phyloP scores from a whole-genome alignment of 108 stramenopile genomes.

The Nitzschia sp. region DNA sequence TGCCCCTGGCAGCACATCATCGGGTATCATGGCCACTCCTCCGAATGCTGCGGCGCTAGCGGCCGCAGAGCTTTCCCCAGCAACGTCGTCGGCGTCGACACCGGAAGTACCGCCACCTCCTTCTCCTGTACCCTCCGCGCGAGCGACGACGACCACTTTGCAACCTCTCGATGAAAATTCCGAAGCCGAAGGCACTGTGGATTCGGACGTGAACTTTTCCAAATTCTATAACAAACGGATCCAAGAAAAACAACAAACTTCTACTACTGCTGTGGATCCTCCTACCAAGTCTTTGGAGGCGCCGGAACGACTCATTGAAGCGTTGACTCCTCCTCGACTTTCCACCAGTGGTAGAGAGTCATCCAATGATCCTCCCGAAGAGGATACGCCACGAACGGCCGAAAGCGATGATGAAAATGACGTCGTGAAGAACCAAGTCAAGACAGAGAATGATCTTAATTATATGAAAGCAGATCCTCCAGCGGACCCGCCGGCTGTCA shows the following conservation, averaged over 20 bases:
- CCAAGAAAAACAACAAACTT: background rate
- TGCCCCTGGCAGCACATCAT: too few species aligned
- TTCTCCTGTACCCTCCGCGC: slow-evolving; percentile 4
- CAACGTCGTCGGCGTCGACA: slow-evolving; percentile 3
- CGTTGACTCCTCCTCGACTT: background rate
- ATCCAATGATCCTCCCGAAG: background rate
- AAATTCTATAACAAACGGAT: slow-evolving; percentile 2
- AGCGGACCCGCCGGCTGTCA: background rate
- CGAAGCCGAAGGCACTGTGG: background rate
- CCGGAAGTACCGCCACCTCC: slow-evolving; percentile 21
- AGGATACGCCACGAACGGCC: background rate
- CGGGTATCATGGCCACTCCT: too few species aligned
- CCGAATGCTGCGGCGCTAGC: background rate
- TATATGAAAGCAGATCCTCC: background rate
- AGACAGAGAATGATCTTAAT: background rate
- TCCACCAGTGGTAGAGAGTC: background rate
- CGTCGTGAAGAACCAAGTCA: background rate
- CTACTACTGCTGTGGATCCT: background rate
- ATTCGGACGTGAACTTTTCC: background rate
- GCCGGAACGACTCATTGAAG: background rate
- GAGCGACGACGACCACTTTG: slow-evolving; percentile 7
- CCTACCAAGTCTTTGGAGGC: background rate
- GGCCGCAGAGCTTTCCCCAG: slow-evolving; percentile 8
- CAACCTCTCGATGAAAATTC: slow-evolving; percentile 24
- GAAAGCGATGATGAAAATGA: background rate